Evolutionary conservation across 1,284 basidiomycete genomes (phyloP).

Genomic region (Agaricales sp.): DNA sequence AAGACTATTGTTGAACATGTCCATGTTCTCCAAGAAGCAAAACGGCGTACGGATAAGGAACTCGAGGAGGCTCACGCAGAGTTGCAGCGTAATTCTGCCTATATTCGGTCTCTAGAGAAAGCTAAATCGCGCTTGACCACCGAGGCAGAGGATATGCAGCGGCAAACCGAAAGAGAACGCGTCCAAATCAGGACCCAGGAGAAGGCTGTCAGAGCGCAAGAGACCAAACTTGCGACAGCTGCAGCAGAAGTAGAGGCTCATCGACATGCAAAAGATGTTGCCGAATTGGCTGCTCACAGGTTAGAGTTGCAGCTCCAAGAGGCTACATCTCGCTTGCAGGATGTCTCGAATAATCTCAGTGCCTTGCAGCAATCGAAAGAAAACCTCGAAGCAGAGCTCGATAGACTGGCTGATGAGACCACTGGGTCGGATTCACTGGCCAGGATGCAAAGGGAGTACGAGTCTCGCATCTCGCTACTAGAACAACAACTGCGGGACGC

Average conservation of each 20-base stretch:
- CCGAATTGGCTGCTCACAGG: slow-evolving; percentile 49
- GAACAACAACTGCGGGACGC: slow-evolving; percentile 54
- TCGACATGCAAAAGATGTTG: slow-evolving; percentile 49
- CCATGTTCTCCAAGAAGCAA: slow-evolving; percentile 94
- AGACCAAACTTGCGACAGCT: slow-evolving; percentile 46
- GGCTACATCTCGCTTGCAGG: slow-evolving; percentile 39
- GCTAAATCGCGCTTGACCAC: slow-evolving; percentile 65
- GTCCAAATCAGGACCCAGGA: slow-evolving; percentile 58
- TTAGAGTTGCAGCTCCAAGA: slow-evolving; percentile 51
- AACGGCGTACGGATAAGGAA: slow-evolving; percentile 91
- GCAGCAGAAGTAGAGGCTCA: slow-evolving; percentile 55
- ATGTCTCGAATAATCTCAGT: slow-evolving; percentile 40
- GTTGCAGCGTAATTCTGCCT: slow-evolving; percentile 60
- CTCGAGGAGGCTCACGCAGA: slow-evolving; percentile 75
- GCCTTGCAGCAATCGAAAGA: slow-evolving; percentile 53
- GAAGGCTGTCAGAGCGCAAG: slow-evolving; percentile 48
- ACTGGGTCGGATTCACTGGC: slow-evolving; percentile 45
- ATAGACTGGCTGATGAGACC: slow-evolving; percentile 52
- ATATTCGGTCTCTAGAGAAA: slow-evolving; percentile 80
- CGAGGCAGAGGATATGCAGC: slow-evolving; percentile 79
- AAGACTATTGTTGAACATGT: slow-evolving; percentile 99
- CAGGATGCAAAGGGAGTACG: slow-evolving; percentile 57
- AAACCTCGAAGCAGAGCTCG: slow-evolving; percentile 58
- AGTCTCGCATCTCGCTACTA: slow-evolving; percentile 51
- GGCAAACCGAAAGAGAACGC: slow-evolving; percentile 70